Evolutionary conservation across 169 alveolate species (phyloP).

Genomic region (Plasmodium sp.): DNA sequence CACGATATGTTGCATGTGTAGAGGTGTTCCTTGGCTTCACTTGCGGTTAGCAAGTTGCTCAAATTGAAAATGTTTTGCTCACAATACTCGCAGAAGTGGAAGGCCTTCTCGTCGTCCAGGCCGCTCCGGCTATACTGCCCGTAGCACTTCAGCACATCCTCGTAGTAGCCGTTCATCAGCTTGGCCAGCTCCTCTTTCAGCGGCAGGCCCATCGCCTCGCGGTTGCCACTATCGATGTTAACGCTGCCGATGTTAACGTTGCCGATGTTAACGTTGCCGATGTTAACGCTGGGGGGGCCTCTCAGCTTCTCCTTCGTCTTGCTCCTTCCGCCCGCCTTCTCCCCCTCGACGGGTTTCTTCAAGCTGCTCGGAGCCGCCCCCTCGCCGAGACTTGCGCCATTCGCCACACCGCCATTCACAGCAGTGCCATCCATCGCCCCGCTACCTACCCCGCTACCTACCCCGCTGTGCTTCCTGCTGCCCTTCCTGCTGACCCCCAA

Average conservation of each 20-base stretch:
- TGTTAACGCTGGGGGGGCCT: background rate
- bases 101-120: background rate
- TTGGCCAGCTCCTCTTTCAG: background rate
- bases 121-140: conserved; percentile 12
- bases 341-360: background rate
- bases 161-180: background rate
- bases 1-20: conserved; percentile 33
- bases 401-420: background rate
- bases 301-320: background rate
- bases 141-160: conserved; percentile 30
- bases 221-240: background rate
- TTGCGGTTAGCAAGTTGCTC: background rate
- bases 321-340: background rate
- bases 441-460: background rate
- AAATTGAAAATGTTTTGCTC: conserved; percentile 33
- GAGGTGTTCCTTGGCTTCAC: conserved; percentile 25
- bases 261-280: too few species aligned
- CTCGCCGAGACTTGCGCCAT: background rate
- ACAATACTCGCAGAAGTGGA: conserved; percentile 51
- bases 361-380: background rate
- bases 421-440: background rate
- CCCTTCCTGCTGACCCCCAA: background rate
- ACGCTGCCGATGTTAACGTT: background rate
- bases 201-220: background rate
- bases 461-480: background rate